Evolutionary conservation across 129 eudicot species (phyloP).

Genomic region (Helichrysum umbraculigerum): DNA sequence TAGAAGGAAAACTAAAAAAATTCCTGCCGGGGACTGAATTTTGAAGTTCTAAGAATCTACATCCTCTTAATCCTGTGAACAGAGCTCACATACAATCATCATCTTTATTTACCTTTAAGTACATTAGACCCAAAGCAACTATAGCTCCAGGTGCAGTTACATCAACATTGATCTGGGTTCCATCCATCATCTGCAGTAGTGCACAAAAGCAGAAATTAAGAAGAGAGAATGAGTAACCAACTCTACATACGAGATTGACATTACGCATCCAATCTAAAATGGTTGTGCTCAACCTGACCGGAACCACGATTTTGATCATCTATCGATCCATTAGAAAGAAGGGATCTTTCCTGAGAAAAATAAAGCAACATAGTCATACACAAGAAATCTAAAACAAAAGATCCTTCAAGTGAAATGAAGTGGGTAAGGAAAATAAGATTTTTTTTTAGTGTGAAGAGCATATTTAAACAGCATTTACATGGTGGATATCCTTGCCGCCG

Average conservation of each 20-base stretch:
- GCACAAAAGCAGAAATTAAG: conserved; percentile 20
- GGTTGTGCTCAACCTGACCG: conserved; percentile 63
- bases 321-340: conserved; percentile 38
- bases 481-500: conserved; percentile 64
- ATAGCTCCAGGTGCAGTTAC: conserved; percentile 99
- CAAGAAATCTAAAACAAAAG: conserved; percentile 1
- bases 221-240: conserved; percentile 20
- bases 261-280: conserved; percentile 9
- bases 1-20: not conserved
- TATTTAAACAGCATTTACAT: conserved; percentile 47
- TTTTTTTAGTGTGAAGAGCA: conserved; percentile 20
- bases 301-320: conserved; percentile 76
- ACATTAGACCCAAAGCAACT: conserved; percentile 84
- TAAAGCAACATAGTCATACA: conserved; percentile 30
- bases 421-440: conserved; percentile 13
- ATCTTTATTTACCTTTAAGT: conserved; percentile 63
- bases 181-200: conserved; percentile 63
- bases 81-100: conserved; percentile 1
- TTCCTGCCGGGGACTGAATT: not conserved
- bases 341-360: conserved; percentile 56
- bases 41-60: conserved; percentile 7
- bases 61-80: not conserved
- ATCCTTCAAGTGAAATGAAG: conserved; percentile 4
- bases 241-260: not conserved
- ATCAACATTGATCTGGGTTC: conserved; percentile 72